Conservation (phyloP, 2,329 filamentous ascomycete genomes). For the Truncatella angustata region DNA sequence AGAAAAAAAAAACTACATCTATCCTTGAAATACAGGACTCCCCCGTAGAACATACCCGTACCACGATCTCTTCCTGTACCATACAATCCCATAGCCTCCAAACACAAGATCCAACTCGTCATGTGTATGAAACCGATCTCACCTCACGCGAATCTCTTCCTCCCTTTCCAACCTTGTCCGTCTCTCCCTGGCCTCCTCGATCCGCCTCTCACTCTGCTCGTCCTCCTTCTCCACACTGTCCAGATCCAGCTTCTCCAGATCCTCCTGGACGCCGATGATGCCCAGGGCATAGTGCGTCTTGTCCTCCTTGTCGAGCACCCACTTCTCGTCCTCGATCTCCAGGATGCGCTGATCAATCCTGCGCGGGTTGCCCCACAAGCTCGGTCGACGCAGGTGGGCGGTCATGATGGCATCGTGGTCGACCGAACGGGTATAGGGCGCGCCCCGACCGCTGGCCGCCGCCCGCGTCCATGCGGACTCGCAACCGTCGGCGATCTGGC, state of each 20-base stretch:
- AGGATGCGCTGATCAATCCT: slow-evolving; percentile 51
- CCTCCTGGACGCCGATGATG: slow-evolving; percentile 72
- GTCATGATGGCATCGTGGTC: slow-evolving; percentile 23
- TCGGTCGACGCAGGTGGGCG: slow-evolving; percentile 29
- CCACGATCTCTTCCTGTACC: too few species aligned
- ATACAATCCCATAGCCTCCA: too few species aligned
- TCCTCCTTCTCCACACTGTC: slow-evolving; percentile 34
- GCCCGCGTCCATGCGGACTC: slow-evolving; percentile 81
- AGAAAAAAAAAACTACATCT: too few species aligned
- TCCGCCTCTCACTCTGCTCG: not conserved
- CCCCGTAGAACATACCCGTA: too few species aligned
- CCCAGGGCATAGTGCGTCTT: slow-evolving; percentile 76
- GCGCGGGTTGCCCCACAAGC: slow-evolving; percentile 48
- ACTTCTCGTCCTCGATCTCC: slow-evolving; percentile 39
- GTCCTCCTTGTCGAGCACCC: slow-evolving; percentile 63
- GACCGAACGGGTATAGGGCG: slow-evolving; percentile 61
- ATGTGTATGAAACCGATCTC: too few species aligned
- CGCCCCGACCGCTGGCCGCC: slow-evolving; percentile 70
- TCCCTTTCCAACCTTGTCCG: too few species aligned
- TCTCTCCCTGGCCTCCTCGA: too few species aligned
- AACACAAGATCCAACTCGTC: too few species aligned
- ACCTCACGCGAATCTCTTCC: too few species aligned
- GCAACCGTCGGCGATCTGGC: slow-evolving; percentile 78
- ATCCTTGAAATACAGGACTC: too few species aligned
- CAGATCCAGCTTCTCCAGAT: slow-evolving; percentile 63